A percentile compares a stretch with the other conserved stretches of the same genome.
Evolutionary conservation across 2,329 filamentous ascomycete species (phyloP).

Genomic region (Talaromyces sp.): DNA sequence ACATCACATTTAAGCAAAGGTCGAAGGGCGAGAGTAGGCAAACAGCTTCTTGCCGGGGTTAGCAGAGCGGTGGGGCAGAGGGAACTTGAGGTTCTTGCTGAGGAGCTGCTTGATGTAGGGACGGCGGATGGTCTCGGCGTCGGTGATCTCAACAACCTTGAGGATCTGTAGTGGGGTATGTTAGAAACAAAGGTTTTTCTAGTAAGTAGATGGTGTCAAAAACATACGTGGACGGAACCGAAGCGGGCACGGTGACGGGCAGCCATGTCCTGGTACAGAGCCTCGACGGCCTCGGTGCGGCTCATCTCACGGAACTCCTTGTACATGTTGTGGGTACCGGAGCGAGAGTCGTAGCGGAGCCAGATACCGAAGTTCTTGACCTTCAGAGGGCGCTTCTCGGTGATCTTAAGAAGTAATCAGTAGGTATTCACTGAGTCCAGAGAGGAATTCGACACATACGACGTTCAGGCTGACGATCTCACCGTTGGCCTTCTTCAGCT

Average conservation of each 20-base stretch:
- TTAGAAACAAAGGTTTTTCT: constrained; percentile 13
- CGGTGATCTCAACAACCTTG: constrained; percentile 96
- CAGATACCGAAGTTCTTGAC: constrained; percentile 99
- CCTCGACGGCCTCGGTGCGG: constrained; percentile 90
- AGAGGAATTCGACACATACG: constrained; percentile 60
- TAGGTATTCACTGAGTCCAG: constrained; percentile 6
- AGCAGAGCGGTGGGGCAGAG: constrained; percentile 92
- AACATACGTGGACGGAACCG: constrained; percentile 94
- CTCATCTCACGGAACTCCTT: constrained; percentile 99
- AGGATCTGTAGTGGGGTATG: constrained; percentile 69
- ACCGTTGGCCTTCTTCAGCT: constrained; percentile 99
- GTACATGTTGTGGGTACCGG: constrained; percentile 99
- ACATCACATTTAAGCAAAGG: constrained; percentile 81
- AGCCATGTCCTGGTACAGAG: constrained; percentile 99
- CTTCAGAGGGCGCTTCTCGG: constrained; percentile 98
- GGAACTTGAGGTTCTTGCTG: constrained; percentile 94
- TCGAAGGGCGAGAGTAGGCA: constrained; percentile 88
- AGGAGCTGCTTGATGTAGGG: constrained; percentile 99
- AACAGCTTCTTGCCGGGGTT: constrained; percentile 91
- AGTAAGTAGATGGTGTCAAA: not conserved
- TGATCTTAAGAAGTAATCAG: constrained; percentile 64
- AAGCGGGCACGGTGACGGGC: constrained; percentile 98
- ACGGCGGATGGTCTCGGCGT: constrained; percentile 91
- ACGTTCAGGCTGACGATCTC: constrained; percentile 97
- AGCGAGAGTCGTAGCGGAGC: constrained; percentile 99